These are phyloP conservation scores for Rhizoclosmatium globosum DNA, from an alignment of 192 early-diverging fungal species.

Conservation along the genomic window DNA sequence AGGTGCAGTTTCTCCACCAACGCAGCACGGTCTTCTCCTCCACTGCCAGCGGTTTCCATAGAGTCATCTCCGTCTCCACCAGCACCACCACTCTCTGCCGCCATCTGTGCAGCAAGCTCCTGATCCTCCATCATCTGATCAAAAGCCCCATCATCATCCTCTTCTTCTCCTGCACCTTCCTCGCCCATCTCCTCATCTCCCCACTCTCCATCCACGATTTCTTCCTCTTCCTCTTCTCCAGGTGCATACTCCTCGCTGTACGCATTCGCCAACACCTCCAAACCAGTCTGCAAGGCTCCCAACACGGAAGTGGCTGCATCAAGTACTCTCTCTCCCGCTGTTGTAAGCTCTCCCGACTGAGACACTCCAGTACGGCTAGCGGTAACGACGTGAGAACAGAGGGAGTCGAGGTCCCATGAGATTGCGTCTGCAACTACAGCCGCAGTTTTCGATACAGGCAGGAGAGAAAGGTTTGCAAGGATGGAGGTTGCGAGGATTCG, in stretches of 20 bases:
- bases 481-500: slow-evolving; percentile 75
- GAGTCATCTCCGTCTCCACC: slow-evolving; percentile 7
- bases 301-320: slow-evolving; percentile 36
- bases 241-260: slow-evolving; percentile 72
- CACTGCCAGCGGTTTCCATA: background rate
- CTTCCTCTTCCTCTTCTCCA: slow-evolving; percentile 52
- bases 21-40: background rate
- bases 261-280: slow-evolving; percentile 87
- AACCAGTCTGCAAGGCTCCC: slow-evolving; percentile 69
- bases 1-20: background rate
- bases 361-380: background rate
- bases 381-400: background rate
- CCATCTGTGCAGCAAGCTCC: slow-evolving; percentile 6
- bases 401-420: background rate
- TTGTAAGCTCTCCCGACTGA: slow-evolving; percentile 24
- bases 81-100: slow-evolving; percentile 19
- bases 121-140: slow-evolving; percentile 41
- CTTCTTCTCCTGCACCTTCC: slow-evolving; percentile 48
- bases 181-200: slow-evolving; percentile 43
- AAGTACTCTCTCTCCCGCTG: slow-evolving; percentile 3
- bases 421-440: slow-evolving; percentile 2
- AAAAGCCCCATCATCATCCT: slow-evolving; percentile 55
- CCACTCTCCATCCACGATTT: slow-evolving; percentile 31
- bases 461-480: slow-evolving; percentile 53
- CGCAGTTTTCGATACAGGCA: background rate